Conservation (phyloP, 2,329 filamentous ascomycete genomes). For the Cytospora paraplurivora region DNA sequence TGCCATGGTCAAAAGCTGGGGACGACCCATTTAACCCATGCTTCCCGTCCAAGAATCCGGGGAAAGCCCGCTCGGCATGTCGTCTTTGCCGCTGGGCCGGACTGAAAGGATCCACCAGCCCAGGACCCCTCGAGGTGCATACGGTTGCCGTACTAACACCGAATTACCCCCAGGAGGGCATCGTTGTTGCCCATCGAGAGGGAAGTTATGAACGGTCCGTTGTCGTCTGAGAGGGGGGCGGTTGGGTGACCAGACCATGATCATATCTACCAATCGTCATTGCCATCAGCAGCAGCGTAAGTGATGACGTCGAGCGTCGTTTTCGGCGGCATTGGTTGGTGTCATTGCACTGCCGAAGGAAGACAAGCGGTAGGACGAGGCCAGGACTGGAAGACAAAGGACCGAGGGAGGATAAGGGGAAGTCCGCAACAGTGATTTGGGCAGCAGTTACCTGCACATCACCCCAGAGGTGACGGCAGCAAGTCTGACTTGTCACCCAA, state of each 20-base stretch:
- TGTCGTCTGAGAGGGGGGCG: not conserved
- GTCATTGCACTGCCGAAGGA: not conserved
- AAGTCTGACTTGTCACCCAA: not conserved
- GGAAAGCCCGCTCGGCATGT: constrained; percentile 7
- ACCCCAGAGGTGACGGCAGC: too few species aligned
- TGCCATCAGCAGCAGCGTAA: not conserved
- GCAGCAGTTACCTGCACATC: too few species aligned
- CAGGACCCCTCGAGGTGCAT: not conserved
- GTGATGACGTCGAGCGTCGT: not conserved
- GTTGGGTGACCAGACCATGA: not conserved
- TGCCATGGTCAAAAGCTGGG: constrained; percentile 4
- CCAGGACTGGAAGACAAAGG: not conserved
- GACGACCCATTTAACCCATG: constrained; percentile 20
- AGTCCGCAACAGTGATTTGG: too few species aligned
- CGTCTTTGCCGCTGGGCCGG: not conserved
- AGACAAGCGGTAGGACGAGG: not conserved
- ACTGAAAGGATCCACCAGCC: not conserved
- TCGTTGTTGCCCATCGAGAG: not conserved
- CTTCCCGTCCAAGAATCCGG: constrained; percentile 23
- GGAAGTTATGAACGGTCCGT: not conserved
- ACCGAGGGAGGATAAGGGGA: not conserved
- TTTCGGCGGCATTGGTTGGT: not conserved
- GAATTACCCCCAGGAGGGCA: not conserved
- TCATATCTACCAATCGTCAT: not conserved
- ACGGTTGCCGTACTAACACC: constrained; percentile 11